A percentile compares a stretch with the other conserved stretches of the same genome.
phyloP scores from a whole-genome alignment of 352 stramenopile genomes.

The Globisporangium canariense region DNA sequence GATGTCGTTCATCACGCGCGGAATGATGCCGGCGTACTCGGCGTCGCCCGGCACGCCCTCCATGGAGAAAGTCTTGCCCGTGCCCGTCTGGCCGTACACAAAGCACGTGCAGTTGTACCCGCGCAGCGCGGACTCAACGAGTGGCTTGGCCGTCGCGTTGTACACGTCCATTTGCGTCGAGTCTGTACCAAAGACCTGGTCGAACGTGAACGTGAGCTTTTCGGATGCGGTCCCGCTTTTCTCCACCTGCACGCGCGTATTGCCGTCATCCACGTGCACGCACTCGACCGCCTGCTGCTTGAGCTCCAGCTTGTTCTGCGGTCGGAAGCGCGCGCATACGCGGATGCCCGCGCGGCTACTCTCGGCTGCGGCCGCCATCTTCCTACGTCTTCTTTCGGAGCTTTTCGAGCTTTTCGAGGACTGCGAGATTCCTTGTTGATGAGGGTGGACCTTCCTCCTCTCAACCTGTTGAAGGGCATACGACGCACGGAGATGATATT shows the following conservation, averaged over 20 bases:
- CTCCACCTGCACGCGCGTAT: slow-evolving; percentile 34
- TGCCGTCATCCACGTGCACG: slow-evolving; percentile 46
- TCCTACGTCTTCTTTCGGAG: not conserved
- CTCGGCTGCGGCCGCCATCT: slow-evolving; percentile 1
- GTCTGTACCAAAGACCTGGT: slow-evolving; percentile 56
- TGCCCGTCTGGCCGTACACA: slow-evolving; percentile 90
- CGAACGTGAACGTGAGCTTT: slow-evolving; percentile 68
- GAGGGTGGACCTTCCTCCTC: not conserved
- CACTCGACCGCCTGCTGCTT: slow-evolving; percentile 65
- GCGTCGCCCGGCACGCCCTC: slow-evolving; percentile 59
- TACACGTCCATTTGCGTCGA: slow-evolving; percentile 71
- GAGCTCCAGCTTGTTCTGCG: slow-evolving; percentile 74
- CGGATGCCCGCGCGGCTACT: slow-evolving; percentile 41
- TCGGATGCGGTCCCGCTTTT: slow-evolving; percentile 14
- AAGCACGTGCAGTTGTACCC: slow-evolving; percentile 93
- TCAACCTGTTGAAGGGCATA: no score
- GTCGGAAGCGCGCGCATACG: slow-evolving; percentile 69
- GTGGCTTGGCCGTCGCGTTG: slow-evolving; percentile 52
- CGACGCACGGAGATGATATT: no score
- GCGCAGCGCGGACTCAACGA: slow-evolving; percentile 52
- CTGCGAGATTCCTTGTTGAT: not conserved
- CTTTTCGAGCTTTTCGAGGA: not conserved
- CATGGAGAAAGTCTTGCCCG: slow-evolving; percentile 94
- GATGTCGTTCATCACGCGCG: slow-evolving; percentile 68
- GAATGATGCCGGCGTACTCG: slow-evolving; percentile 72